Evolutionary conservation across 2,329 filamentous ascomycete genomes (phyloP).

Genomic region (Kalmusia sp.): DNA sequence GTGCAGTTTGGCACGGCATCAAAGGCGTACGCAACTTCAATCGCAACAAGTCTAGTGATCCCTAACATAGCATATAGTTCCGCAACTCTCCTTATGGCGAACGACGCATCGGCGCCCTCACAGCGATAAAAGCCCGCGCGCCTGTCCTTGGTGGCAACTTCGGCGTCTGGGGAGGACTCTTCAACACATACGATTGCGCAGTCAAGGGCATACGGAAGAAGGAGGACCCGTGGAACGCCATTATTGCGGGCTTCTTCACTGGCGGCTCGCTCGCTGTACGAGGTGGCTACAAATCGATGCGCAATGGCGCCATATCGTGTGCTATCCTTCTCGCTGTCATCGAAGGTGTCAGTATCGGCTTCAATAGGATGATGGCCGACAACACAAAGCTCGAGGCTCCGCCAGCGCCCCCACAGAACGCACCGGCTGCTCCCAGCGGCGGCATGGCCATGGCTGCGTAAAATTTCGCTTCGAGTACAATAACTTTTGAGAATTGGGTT

Average conservation of each 20-base stretch:
- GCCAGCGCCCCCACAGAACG: conserved; percentile 51
- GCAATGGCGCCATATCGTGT: conserved; percentile 96
- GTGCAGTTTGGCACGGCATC: conserved; percentile 87
- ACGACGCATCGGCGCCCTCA: conserved; percentile 90
- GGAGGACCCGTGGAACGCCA: conserved; percentile 98
- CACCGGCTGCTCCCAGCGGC: conserved; percentile 26
- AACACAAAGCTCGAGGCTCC: conserved; percentile 78
- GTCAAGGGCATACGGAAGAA: conserved; percentile 91
- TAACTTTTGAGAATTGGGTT: conserved; percentile 21
- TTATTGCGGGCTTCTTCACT: conserved; percentile 96
- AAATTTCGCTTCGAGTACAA: conserved; percentile 18
- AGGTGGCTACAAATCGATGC: conserved; percentile 88
- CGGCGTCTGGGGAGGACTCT: conserved; percentile 95
- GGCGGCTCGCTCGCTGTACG: conserved; percentile 84
- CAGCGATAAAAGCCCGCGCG: conserved; percentile 95
- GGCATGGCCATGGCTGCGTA: conserved; percentile 33
- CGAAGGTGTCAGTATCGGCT: conserved; percentile 95
- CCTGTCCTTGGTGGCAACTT: conserved; percentile 98
- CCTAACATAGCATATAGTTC: conserved; percentile 33
- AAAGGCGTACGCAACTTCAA: conserved; percentile 75
- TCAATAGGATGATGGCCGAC: conserved; percentile 92
- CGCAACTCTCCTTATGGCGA: conserved; percentile 74
- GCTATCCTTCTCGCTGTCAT: conserved; percentile 94
- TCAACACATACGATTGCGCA: conserved; percentile 95
- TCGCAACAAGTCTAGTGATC: neutral